Percentiles rank a stretch among this genome's conserved stretches.
phyloP scores from a whole-genome alignment of 257 asterid genomes.

The Gardenia jasminoides region DNA sequence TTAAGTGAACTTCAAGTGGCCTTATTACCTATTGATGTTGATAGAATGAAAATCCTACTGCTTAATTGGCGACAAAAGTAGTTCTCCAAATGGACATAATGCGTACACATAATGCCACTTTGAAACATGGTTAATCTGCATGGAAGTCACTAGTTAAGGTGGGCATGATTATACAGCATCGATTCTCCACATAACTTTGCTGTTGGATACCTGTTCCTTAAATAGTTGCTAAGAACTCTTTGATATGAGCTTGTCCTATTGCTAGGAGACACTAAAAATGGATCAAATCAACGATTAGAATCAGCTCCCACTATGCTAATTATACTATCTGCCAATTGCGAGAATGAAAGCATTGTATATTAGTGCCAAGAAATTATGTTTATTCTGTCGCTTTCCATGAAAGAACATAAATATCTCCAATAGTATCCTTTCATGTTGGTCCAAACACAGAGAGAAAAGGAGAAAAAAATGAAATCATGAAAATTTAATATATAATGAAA shows the following conservation, averaged over 20 bases:
- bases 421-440: neutral
- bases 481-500: too few species aligned
- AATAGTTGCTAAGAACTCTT: neutral
- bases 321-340: neutral
- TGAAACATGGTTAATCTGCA: constrained; percentile 39
- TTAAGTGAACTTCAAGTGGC: neutral
- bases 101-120: constrained; percentile 26
- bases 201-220: neutral
- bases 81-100: constrained; percentile 19
- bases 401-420: constrained; percentile 6
- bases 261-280: constrained; percentile 9
- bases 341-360: neutral
- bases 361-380: neutral
- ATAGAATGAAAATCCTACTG: neutral
- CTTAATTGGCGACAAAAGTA: constrained; percentile 3
- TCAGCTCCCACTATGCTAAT: constrained; percentile 17
- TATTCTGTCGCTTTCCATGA: neutral
- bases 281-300: constrained; percentile 16
- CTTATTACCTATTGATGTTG: neutral
- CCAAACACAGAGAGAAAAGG: too few species aligned
- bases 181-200: constrained; percentile 25
- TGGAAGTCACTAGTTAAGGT: constrained; percentile 46
- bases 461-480: too few species aligned
- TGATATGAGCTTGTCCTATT: constrained; percentile 19
- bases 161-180: constrained; percentile 39